These are phyloP conservation scores for Spergularia azorica DNA, from an alignment of 179 eudicot genomes.

Conservation along the genomic window DNA sequence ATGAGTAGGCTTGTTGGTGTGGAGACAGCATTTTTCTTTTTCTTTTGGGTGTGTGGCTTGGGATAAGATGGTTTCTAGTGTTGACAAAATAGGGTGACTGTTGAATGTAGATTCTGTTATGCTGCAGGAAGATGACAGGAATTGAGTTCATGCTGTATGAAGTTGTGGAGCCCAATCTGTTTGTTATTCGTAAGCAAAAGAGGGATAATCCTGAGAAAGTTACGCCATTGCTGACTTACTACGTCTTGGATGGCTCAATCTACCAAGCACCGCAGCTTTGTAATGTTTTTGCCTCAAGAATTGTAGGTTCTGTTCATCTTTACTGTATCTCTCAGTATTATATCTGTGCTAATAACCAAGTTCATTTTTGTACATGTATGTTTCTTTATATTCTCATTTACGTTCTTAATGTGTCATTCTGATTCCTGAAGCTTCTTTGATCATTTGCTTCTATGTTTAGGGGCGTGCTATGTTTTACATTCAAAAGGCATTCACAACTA, in stretches of 20 bases:
- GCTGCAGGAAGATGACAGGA: constrained; percentile 84
- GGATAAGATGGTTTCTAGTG: not conserved
- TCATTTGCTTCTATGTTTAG: constrained; percentile 39
- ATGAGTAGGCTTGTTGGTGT: not conserved
- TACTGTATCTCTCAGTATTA: not conserved
- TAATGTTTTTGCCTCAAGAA: constrained; percentile 79
- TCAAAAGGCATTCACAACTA: constrained; percentile 82
- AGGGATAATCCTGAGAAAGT: constrained; percentile 93
- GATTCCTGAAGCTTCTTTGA: constrained; percentile 5
- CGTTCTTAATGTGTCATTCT: not conserved
- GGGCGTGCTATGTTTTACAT: constrained; percentile 87
- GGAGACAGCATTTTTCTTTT: not conserved
- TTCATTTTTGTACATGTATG: not conserved
- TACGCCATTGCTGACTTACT: constrained; percentile 84
- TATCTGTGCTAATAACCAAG: not conserved
- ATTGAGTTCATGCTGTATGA: constrained; percentile 71
- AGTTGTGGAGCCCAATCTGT: constrained; percentile 86
- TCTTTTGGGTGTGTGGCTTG: not conserved
- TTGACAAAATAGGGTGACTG: not conserved
- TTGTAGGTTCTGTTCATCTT: constrained; percentile 46
- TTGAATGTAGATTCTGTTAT: constrained; percentile 16
- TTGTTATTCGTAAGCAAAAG: constrained; percentile 88
- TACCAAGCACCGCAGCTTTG: constrained; percentile 97
- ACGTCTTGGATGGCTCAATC: constrained; percentile 89
- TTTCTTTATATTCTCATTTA: not conserved